These are phyloP conservation scores for Zygotorulaspora sp. DNA, from an alignment of 805 yeast genomes.

Conservation along the genomic window DNA sequence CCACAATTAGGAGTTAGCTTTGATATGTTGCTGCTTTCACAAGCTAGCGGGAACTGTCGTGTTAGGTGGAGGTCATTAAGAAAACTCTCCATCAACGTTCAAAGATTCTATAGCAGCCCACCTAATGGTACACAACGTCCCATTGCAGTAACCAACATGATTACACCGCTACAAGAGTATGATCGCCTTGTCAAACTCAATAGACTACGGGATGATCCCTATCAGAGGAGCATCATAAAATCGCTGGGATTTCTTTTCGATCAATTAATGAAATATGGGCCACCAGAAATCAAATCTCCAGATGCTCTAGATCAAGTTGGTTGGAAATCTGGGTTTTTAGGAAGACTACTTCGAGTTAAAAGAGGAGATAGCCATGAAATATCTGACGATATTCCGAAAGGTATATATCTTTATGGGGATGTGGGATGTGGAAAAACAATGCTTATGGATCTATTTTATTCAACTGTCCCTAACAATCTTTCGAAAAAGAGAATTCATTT, in stretches of 20 bases:
- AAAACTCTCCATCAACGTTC: not conserved
- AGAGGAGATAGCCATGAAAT: conserved; percentile 15
- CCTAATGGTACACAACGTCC: conserved; percentile 3
- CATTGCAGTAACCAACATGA: conserved; percentile 2
- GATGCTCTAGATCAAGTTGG: conserved; percentile 39
- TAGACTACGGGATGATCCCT: conserved; percentile 63
- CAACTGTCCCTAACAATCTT: conserved; percentile 72
- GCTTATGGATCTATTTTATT: conserved; percentile 93
- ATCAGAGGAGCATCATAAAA: conserved; percentile 70
- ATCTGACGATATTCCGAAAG: conserved; percentile 53
- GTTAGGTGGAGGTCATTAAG: not conserved
- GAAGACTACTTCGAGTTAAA: conserved; percentile 17
- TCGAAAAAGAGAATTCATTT: conserved; percentile 83
- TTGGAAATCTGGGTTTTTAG: conserved; percentile 43
- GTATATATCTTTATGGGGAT: conserved; percentile 92
- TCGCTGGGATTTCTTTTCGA: conserved; percentile 57
- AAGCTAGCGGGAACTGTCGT: too few relatives aligned
- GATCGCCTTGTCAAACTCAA: conserved; percentile 46
- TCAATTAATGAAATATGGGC: conserved; percentile 50
- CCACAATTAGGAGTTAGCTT: too few relatives aligned
- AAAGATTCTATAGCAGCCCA: not conserved
- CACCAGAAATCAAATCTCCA: conserved; percentile 57
- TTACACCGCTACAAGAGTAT: conserved; percentile 50
- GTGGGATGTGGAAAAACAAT: conserved; percentile 98
- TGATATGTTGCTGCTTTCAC: too few relatives aligned